A percentile compares a stretch with the other conserved stretches of the same genome.
phyloP scores from a whole-genome alignment of 2,329 filamentous ascomycete genomes.

The Myriosclerotinia duriaeana region DNA sequence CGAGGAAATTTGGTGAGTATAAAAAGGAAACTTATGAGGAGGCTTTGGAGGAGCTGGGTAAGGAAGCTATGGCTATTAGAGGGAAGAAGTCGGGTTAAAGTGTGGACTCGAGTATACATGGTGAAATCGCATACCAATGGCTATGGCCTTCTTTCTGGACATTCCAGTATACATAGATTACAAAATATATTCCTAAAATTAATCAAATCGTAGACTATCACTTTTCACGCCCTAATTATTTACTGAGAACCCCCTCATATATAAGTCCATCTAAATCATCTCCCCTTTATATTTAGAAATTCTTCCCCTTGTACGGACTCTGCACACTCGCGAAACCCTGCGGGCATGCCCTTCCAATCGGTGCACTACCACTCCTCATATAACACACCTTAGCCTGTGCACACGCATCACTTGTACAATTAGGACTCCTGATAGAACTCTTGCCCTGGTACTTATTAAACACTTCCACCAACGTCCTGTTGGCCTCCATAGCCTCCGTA shows the following conservation, averaged over 20 bases:
- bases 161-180: not conserved
- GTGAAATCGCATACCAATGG: not conserved
- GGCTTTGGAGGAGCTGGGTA: constrained; percentile 49
- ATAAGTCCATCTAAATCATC: too few relatives aligned
- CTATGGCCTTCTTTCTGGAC: not conserved
- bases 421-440: constrained; percentile 50
- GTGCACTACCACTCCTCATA: constrained; percentile 55
- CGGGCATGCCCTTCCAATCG: constrained; percentile 51
- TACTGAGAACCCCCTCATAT: not conserved
- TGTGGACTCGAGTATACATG: not conserved
- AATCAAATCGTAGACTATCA: not conserved
- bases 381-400: constrained; percentile 57
- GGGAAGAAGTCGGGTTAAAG: not conserved
- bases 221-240: not conserved
- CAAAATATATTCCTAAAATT: not conserved
- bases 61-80: constrained; percentile 24
- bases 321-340: constrained; percentile 50
- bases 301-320: constrained; percentile 42
- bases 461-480: constrained; percentile 49
- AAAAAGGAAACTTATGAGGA: constrained; percentile 47
- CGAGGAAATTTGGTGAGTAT: constrained; percentile 44
- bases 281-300: constrained; percentile 34
- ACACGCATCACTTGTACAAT: constrained; percentile 53
- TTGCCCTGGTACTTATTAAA: constrained; percentile 56
- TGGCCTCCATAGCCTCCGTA: constrained; percentile 56